phyloP scores from a whole-genome alignment of 1,139 yeast genomes.

The Zygoascus meyerae region DNA sequence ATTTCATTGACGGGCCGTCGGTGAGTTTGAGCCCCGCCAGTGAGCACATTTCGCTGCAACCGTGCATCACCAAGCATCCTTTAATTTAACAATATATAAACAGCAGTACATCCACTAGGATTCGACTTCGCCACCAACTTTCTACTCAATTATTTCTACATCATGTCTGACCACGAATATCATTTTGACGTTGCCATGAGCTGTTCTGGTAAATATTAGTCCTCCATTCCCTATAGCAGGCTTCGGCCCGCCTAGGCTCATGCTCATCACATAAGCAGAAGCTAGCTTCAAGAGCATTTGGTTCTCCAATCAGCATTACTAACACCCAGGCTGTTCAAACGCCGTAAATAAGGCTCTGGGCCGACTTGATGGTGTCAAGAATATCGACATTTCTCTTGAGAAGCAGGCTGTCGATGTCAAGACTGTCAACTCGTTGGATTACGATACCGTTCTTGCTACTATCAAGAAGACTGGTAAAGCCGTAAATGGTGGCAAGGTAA shows the following conservation, averaged over 20 bases:
- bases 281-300: neutral
- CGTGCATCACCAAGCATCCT: too few species aligned
- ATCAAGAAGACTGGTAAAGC: conserved; percentile 90
- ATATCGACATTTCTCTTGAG: conserved; percentile 68
- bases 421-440: conserved; percentile 50
- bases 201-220: conserved; percentile 49
- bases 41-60: too few species aligned
- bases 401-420: conserved; percentile 76
- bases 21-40: too few species aligned
- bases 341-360: conserved; percentile 79
- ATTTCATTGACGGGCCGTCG: too few species aligned
- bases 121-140: neutral
- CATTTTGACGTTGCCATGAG: conserved; percentile 76
- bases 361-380: conserved; percentile 67
- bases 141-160: conserved; percentile 16
- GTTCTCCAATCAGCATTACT: conserved; percentile 1
- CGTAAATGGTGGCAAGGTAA: conserved; percentile 55
- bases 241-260: neutral
- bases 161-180: conserved; percentile 52
- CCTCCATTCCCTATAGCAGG: neutral
- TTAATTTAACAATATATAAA: neutral
- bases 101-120: neutral
- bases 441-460: conserved; percentile 70
- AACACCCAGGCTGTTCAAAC: conserved; percentile 62
- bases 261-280: neutral